Percentiles rank a stretch among this genome's conserved stretches.
phyloP scores from a whole-genome alignment of 2,329 filamentous ascomycete species.

The Trichoderma oligosporum region DNA sequence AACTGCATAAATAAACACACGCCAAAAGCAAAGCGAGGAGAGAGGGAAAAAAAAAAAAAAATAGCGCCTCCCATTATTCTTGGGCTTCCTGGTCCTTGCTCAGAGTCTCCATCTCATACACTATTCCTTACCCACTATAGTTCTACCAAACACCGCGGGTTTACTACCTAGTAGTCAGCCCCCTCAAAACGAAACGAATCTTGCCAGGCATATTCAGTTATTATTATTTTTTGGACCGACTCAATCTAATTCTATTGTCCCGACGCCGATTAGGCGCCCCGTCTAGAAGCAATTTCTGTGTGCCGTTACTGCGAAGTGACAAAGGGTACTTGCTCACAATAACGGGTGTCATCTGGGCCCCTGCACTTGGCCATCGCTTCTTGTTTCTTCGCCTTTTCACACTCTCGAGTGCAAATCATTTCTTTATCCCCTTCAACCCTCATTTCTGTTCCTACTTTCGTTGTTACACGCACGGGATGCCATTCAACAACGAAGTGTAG shows the following conservation, averaged over 20 bases:
- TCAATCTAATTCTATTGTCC: background rate
- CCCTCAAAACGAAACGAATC: constrained; percentile 13
- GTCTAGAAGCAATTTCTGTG: constrained; percentile 12
- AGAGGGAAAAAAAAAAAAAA: background rate
- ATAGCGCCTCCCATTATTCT: background rate
- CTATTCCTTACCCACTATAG: constrained; percentile 2
- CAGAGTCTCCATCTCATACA: constrained; percentile 5
- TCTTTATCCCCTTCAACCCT: background rate
- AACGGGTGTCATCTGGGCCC: constrained; percentile 9
- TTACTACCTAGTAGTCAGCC: constrained; percentile 9
- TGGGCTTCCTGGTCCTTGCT: constrained; percentile 10
- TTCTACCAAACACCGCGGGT: background rate
- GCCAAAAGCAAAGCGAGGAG: background rate
- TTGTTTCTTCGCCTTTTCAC: constrained; percentile 1
- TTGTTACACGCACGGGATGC: constrained; percentile 19
- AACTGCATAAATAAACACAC: constrained; percentile 13
- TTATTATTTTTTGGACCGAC: constrained; percentile 1
- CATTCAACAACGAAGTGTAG: constrained; percentile 14
- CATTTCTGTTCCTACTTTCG: background rate
- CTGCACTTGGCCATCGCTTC: background rate
- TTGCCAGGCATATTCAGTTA: constrained; percentile 7
- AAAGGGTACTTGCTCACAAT: constrained; percentile 6
- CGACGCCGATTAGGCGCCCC: constrained; percentile 6
- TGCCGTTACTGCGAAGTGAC: background rate
- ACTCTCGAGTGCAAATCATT: background rate